A percentile compares a stretch with the other conserved stretches of the same genome.
Evolutionary conservation across 2,329 filamentous ascomycete genomes (phyloP).

Genomic region (Fusarium pininemorale): DNA sequence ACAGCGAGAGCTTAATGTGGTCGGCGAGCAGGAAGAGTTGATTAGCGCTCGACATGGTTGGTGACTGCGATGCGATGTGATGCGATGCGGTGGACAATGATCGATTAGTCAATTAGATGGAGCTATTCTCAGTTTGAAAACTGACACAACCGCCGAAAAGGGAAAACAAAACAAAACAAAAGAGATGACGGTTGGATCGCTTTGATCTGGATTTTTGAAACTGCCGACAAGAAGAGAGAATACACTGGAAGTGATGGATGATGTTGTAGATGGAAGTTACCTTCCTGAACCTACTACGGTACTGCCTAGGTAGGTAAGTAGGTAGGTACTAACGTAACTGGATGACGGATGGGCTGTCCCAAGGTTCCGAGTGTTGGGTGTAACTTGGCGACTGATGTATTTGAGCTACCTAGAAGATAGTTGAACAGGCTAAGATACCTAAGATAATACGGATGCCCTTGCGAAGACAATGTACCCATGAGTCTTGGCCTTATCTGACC

Average conservation of each 20-base stretch:
- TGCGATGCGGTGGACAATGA: not conserved
- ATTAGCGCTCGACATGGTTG: conserved; percentile 61
- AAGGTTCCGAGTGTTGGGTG: conserved; percentile 8
- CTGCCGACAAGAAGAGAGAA: not conserved
- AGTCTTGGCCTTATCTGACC: not conserved
- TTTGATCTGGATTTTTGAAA: not conserved
- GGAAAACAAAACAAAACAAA: not conserved
- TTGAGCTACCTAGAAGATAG: conserved; percentile 5
- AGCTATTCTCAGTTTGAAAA: not conserved
- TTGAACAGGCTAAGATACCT: not conserved
- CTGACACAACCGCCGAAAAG: not conserved
- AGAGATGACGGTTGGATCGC: not conserved
- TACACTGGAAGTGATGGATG: conserved; percentile 2
- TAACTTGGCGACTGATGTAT: conserved; percentile 4
- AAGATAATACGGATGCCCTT: not conserved
- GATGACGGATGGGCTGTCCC: conserved; percentile 11
- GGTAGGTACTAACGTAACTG: not conserved
- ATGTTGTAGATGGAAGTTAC: conserved; percentile 11
- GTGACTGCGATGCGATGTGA: not conserved
- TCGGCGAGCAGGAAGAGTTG: conserved; percentile 94
- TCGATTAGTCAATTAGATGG: not conserved
- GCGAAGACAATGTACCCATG: not conserved
- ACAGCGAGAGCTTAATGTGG: conserved; percentile 94
- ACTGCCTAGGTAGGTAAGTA: not conserved
- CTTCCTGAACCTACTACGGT: not conserved